Base-by-base conservation (phyloP, 352 stramenopile genomes). In the Phytophthora crassamura region DNA sequence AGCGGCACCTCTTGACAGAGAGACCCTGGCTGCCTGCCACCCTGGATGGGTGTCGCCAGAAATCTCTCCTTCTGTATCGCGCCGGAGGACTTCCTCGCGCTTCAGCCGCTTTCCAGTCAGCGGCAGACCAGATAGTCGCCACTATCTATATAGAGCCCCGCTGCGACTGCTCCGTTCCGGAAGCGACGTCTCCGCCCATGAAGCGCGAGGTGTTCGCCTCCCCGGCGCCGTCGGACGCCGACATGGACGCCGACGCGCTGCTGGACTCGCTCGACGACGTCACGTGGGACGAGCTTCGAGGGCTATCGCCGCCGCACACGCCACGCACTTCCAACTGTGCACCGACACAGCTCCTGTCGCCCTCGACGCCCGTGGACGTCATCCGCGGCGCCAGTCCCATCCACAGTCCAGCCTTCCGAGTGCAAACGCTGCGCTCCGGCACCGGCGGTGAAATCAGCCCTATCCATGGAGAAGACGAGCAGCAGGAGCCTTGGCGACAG, bases 251-350 rank as follows among this genome's bases (percentile, higher is more conserved):
- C 6, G 58, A 63, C 25, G 38, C 58, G 7, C 39, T 66, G 10
- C 43, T 68, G 4, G 45, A 64, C 38, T 33, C 2, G 4, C 42
- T 72, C 49, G 55, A 70, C 63, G 55, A 61, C 43, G 56, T 47
- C 30, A 68, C 52, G 51, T 68, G 49, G 64, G 64, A 64, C 58
- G 64, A 68, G 30, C 18, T 67, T 3, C 55, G 39, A 7, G 40
- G 22, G 3, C 28, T 66, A 1, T 60, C 55, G 11, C 20, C 46
- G 4, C 54, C 45, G 9, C 41, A 56, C 8, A 47, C 43, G 7
- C 42, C 42, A 9, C 52, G 46, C 9, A 28, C 46, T 30, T 30
- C 25, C 25, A 30, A 30, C 7, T 41, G 28, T 14, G 18, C 20
- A 7, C 34, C 41, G 2, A 45, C 18, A 15, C 39, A 16, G 7